These are phyloP conservation scores for Rhizopogon sp. DNA, from an alignment of 768 basidiomycete species.

Conservation along the genomic window DNA sequence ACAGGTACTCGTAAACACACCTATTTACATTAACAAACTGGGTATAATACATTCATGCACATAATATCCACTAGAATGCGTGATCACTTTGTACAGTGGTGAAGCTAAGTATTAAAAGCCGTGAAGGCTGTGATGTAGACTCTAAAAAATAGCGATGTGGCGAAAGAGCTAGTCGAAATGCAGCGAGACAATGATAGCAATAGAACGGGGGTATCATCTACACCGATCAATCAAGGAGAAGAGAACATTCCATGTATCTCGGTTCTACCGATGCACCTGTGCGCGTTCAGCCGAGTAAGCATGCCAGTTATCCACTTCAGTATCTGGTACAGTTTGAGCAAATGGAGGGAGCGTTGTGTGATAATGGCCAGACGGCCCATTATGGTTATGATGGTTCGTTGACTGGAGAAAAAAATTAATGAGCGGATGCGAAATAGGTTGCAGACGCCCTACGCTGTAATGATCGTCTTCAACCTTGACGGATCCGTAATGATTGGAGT, in stretches of 20 bases:
- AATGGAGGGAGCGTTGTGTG: constrained; percentile 42
- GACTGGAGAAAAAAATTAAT: constrained; percentile 8
- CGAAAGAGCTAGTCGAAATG: constrained; percentile 13
- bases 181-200: constrained; percentile 18
- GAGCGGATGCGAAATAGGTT: not conserved
- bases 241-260: not conserved
- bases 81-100: constrained; percentile 29
- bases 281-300: constrained; percentile 61
- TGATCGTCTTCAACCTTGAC: constrained; percentile 71
- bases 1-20: constrained; percentile 3
- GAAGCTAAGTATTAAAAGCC: constrained; percentile 25
- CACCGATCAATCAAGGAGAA: constrained; percentile 6
- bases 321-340: constrained; percentile 34
- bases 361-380: constrained; percentile 34
- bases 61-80: constrained; percentile 31
- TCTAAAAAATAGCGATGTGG: constrained; percentile 16
- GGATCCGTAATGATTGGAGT: constrained; percentile 42
- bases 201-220: constrained; percentile 34
- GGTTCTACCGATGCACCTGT: constrained; percentile 51
- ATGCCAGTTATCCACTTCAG: constrained; percentile 58
- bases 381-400: constrained; percentile 31
- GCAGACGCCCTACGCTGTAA: constrained; percentile 39
- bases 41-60: constrained; percentile 35
- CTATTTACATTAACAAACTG: constrained; percentile 27
- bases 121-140: constrained; percentile 21